Evolutionary conservation across 2,329 filamentous ascomycete genomes (phyloP), one percentile per base, ranked within the genome.

Genomic region (Periconia sp.): DNA sequence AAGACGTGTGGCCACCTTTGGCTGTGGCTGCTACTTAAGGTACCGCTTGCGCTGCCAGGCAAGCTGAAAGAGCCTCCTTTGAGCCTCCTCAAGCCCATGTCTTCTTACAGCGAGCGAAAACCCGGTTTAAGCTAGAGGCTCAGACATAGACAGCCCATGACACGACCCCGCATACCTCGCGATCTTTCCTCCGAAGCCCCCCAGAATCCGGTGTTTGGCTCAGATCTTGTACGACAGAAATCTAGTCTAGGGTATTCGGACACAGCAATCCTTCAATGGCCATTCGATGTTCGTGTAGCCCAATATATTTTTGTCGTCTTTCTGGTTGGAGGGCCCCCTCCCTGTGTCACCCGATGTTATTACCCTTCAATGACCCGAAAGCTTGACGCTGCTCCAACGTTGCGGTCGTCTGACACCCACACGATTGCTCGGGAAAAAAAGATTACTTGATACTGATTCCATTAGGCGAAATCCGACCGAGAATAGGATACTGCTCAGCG

Each of bases 21-120:
- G 12, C 22, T 13, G 30, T 37, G 19, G n/a, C 21, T 41, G 23
- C 26, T 54, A 54, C 46, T 52, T 54, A 54, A 54, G 42, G 18
- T 42, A 36, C 36, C 16, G n/a, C 22, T 17, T 35, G n/a, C n/a
- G n/a, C n/a, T n/a, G n/a, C 33, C 25, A 32, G 33, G 10, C 6
- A 31, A 4, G 30, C 15, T 12, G n/a, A 23, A 29, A 37, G 33
- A 50, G 40, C 32, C 43, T 37, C 46, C 22, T 29, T 36, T 13
- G 46, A 41, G 40, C 30, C 28, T 31, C 29, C 12, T 43, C 23
- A 19, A 36, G 26, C 28, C 41, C 35, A 41, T 19, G 19, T 18
- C 16, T 18, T 25, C 23, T 16, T 21, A 13, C 25, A 26, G 16
- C 40, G 34, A 30, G 23, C 37, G 17, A 33, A 24, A 37, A 37